Percentiles rank a stretch among this genome's conserved stretches.
phyloP scores from a whole-genome alignment of 768 basidiomycete genomes.

The Trametopsis cervina region DNA sequence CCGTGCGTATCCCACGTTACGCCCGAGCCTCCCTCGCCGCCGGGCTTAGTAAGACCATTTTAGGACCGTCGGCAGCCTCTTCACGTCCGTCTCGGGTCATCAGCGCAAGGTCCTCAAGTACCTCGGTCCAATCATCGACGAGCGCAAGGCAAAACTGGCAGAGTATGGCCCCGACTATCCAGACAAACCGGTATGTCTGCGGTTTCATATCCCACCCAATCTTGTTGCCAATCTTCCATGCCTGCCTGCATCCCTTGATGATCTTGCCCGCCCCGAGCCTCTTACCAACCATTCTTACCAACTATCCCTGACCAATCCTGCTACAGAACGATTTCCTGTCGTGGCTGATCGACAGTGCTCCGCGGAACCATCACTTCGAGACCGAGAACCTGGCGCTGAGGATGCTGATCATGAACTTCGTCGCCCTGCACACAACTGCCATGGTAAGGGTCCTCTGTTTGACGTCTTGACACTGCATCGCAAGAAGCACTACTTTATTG shows the following conservation, averaged over 20 bases:
- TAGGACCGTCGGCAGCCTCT: not conserved
- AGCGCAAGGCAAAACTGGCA: constrained; percentile 7
- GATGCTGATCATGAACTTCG: constrained; percentile 34
- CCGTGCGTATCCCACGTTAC: constrained; percentile 18
- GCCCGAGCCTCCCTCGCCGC: too few relatives aligned
- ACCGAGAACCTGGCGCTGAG: constrained; percentile 16
- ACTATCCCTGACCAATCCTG: not conserved
- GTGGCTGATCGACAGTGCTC: not conserved
- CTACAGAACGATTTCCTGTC: not conserved
- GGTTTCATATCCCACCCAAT: not conserved
- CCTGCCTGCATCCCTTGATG: too few relatives aligned
- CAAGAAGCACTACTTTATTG: too few relatives aligned
- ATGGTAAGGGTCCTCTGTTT: too few relatives aligned
- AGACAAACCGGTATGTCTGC: constrained; percentile 10
- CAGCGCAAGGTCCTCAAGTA: not conserved
- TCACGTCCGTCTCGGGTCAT: not conserved
- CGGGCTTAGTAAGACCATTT: too few relatives aligned
- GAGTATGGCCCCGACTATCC: constrained; percentile 11
- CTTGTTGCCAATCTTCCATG: too few relatives aligned
- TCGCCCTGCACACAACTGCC: constrained; percentile 29
- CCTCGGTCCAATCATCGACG: constrained; percentile 11
- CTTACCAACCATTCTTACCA: not conserved
- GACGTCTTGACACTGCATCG: too few relatives aligned
- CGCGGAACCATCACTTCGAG: not conserved
- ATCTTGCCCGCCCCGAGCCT: not conserved